Conservation (phyloP, 1,284 basidiomycete genomes). For the Cryptococcus sp. region DNA sequence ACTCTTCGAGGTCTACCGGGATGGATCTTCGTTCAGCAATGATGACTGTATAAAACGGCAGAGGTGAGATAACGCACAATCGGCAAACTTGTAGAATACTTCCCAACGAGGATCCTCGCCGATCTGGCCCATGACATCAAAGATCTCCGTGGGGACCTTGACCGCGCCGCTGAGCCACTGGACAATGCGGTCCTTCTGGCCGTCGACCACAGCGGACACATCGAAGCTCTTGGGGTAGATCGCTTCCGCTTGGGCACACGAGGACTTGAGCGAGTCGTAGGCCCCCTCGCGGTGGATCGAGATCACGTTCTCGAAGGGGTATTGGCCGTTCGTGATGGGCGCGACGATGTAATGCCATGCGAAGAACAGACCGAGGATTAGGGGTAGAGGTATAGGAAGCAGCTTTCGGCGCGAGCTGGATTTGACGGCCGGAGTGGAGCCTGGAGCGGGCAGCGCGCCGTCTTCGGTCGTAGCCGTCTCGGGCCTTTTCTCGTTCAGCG, state of each 20-base stretch:
- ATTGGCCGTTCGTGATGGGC: no score
- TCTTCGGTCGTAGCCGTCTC: no score
- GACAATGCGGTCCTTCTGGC: constrained; percentile 37
- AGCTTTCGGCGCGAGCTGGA: no score
- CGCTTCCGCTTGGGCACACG: constrained; percentile 33
- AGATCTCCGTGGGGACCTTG: constrained; percentile 51
- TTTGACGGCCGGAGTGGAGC: no score
- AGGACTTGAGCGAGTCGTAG: constrained; percentile 4
- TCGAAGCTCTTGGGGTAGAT: constrained; percentile 27
- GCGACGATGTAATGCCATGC: no score
- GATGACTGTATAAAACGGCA: background rate
- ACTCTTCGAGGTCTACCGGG: constrained; percentile 41
- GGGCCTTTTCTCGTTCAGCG: no score
- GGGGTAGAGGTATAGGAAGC: no score
- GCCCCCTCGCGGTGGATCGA: no score
- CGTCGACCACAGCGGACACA: constrained; percentile 24
- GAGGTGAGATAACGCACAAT: constrained; percentile 36
- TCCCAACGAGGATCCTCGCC: constrained; percentile 53
- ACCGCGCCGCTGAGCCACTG: constrained; percentile 45
- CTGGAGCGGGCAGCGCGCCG: no score
- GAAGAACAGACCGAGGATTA: no score
- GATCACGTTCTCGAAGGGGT: no score
- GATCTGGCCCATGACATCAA: constrained; percentile 51
- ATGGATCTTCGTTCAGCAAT: background rate
- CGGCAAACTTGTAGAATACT: constrained; percentile 49